Evolutionary conservation across 495 filamentous ascomycete genomes (phyloP).

Genomic region (Aspergillus leporis): DNA sequence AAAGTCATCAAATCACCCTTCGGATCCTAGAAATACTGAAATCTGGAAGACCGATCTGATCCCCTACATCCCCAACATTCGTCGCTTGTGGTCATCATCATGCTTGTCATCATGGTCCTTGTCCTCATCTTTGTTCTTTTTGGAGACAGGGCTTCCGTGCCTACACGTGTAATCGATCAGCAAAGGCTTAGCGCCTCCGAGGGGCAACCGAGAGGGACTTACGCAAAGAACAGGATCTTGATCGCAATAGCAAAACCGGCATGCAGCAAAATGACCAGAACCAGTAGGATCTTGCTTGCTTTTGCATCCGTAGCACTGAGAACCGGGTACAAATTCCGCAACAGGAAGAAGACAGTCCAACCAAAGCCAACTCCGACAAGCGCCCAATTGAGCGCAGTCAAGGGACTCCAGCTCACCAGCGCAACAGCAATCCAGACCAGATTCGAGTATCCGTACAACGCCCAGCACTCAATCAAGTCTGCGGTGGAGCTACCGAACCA

Average conservation of each 20-base stretch:
- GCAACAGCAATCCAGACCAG: slow-evolving; percentile 96
- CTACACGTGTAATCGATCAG: slow-evolving; percentile 31
- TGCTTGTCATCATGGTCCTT: slow-evolving; percentile 23
- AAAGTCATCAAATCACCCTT: slow-evolving; percentile 14
- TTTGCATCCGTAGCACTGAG: slow-evolving; percentile 89
- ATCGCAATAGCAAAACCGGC: slow-evolving; percentile 87
- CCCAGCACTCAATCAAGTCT: slow-evolving; percentile 84
- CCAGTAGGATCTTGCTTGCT: slow-evolving; percentile 82
- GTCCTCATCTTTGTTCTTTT: slow-evolving; percentile 46
- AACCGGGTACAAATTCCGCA: slow-evolving; percentile 91
- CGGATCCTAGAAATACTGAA: slow-evolving; percentile 8
- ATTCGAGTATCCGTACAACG: slow-evolving; percentile 93
- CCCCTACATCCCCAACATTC: slow-evolving; percentile 28
- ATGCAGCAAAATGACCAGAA: slow-evolving; percentile 82
- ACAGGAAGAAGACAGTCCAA: slow-evolving; percentile 79
- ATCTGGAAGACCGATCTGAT: neutral
- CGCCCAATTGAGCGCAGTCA: slow-evolving; percentile 85
- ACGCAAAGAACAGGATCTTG: slow-evolving; percentile 95
- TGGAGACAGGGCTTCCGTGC: slow-evolving; percentile 64
- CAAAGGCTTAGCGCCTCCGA: slow-evolving; percentile 1
- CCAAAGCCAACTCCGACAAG: slow-evolving; percentile 91
- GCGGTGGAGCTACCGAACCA: slow-evolving; percentile 91
- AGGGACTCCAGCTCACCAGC: slow-evolving; percentile 81
- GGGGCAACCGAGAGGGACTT: slow-evolving; percentile 25
- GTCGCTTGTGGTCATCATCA: slow-evolving; percentile 31